Base-by-base conservation (phyloP, 140 eudicot genomes). In the Anethum foeniculum region DNA sequence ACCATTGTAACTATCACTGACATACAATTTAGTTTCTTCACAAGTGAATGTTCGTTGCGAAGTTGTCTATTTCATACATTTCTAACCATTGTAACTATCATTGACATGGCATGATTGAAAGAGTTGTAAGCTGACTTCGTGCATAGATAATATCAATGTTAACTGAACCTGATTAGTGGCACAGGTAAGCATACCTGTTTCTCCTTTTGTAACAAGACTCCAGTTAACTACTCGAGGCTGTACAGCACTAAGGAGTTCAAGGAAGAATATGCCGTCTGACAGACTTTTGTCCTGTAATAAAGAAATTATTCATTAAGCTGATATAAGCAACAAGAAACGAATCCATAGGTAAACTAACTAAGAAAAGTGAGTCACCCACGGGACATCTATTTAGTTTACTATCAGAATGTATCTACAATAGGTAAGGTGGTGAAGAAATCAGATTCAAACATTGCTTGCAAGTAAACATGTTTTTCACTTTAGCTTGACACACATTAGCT, bases 171-270 rank as follows among this genome's bases (percentile, higher is more conserved):
- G 43, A 64, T n/a, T 18, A 51, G 58, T 56, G 46, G 21, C 27
- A 25, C 7, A 81, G 36, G 38, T 46, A 75, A 68, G 58, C 86
- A n/a, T 92, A 94, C 98, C 98, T 76, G 69, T 92, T 69, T 83
- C 81, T 49, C 98, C 98, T 89, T 92, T 94, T 28, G 98, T 94
- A 79, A 94, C 97, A 48, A 94, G 98, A 78, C 97, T 92, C 98
- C 98, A 94, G 39, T 92, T 94, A 58, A 94, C 97, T 75, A 88
- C 87, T 82, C 96, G 85, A 82, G 98, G 97, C 73, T 89, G 96
- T 62, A 94, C 97, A 56, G 98, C 97, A 80, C 98, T 94, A 46
- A 94, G 97, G 71, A 94, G 88, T 86, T 94, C 97, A 19, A 94
- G 98, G 88, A 94, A 94, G 85, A 90, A 94, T 49, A 89, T 89